Evolutionary conservation across 75 land plant genomes (phyloP).

Genomic region (Selaginella tamariscina): DNA sequence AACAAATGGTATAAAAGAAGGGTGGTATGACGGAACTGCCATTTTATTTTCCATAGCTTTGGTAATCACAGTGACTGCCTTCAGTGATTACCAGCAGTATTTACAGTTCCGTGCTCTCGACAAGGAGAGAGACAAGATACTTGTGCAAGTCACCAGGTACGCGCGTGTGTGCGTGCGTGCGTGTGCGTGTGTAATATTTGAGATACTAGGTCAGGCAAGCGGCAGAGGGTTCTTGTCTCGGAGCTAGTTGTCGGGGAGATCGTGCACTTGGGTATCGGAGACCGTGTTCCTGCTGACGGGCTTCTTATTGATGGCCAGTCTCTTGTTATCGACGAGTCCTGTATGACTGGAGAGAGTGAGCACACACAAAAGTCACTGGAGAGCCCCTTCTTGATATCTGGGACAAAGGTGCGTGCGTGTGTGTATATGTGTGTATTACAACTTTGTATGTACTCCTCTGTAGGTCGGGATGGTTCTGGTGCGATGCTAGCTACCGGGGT

Average conservation of each 20-base stretch:
- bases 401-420: slow-evolving; percentile 64
- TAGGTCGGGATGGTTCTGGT: slow-evolving; percentile 75
- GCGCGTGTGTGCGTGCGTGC: too few species aligned
- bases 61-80: slow-evolving; percentile 55
- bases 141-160: slow-evolving; percentile 43
- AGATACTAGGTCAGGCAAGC: slow-evolving; percentile 22
- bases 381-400: slow-evolving; percentile 42
- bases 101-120: slow-evolving; percentile 52
- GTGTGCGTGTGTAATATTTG: too few species aligned
- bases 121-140: slow-evolving; percentile 49
- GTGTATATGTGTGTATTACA: too few species aligned
- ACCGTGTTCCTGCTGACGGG: slow-evolving; percentile 82
- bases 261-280: slow-evolving; percentile 66
- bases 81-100: slow-evolving; percentile 50
- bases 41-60: slow-evolving; percentile 55
- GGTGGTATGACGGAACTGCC: slow-evolving; percentile 67
- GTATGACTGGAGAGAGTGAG: slow-evolving; percentile 57
- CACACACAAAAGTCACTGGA: slow-evolving; percentile 20
- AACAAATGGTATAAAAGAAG: slow-evolving; percentile 72
- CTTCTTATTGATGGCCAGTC: slow-evolving; percentile 52
- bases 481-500: slow-evolving; percentile 79
- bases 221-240: slow-evolving; percentile 39
- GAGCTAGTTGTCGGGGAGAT: slow-evolving; percentile 71
- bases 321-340: slow-evolving; percentile 46
- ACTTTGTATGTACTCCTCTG: too few species aligned